Base-by-base conservation (phyloP, 257 asterid species). In the Solanum lycopersicoides region DNA sequence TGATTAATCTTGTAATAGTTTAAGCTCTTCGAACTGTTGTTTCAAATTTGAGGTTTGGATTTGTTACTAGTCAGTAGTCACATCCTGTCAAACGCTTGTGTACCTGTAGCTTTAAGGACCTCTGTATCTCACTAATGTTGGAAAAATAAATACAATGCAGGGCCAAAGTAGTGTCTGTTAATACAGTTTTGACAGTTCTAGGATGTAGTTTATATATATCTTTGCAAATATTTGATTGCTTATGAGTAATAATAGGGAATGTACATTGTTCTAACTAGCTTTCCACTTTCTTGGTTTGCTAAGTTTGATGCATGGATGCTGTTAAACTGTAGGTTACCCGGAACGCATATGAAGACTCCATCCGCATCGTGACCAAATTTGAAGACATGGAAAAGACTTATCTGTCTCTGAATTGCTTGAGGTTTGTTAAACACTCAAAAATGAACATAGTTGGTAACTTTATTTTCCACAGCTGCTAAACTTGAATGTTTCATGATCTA, bases 311-410 rank as follows among this genome's bases (percentile, higher is more conserved):
- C 88, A 9, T 87, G 87, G 28, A 79, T 66, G 42, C 83, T 82
- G 87, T 71, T 45, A 79, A 20, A 42, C 11, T 66, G 30, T 91
- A 96, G 99, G 95, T 97, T 76, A 93, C 96, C 89, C 95, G 94
- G 82, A 95, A 94, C 86, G 98, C 99, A 80, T 79, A 95, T 89
- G 96, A 97, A 92, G 99, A 97, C 89, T 95, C 99, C 9, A 84
- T 97, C 68, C 98, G 93, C 83, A 97, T 95, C 84, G 92, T 92
- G 71, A 93, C 99, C 25, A 95, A 88, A 77, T 97, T 97, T 83
- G 90, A 94, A 1, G 99, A 95, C 87, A 93, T 97, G 98, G 99
- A 95, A 91, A 90, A 80, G 90, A 89, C 93, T 15, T 97, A 90
- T 77, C 75, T 94, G 83, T 91, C 99, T 25, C 88, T 88, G 91